phyloP scores from a whole-genome alignment of 495 filamentous ascomycete genomes.

The Penicillium diatomitis region DNA sequence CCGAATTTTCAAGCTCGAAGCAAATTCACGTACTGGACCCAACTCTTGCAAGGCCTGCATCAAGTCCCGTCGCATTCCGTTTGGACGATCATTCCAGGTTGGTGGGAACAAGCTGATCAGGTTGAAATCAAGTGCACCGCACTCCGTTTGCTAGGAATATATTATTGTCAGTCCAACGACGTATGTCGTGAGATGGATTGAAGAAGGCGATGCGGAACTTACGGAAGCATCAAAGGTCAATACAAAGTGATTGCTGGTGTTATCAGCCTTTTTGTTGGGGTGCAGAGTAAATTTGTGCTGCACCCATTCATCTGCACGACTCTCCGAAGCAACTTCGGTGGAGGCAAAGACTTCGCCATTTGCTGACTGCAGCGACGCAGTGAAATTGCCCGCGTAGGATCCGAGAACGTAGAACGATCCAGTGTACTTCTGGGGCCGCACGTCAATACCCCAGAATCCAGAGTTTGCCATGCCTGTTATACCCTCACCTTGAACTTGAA shows the following conservation, averaged over 20 bases:
- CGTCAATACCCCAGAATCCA: constrained; percentile 57
- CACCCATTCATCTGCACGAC: constrained; percentile 17
- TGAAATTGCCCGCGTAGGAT: constrained; percentile 22
- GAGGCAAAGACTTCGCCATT: constrained; percentile 24
- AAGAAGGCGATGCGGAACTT: neutral
- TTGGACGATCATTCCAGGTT: constrained; percentile 47
- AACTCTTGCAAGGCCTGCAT: constrained; percentile 48
- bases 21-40: constrained; percentile 8
- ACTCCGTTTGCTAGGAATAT: constrained; percentile 21
- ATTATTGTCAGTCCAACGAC: neutral
- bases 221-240: constrained; percentile 48
- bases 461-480: constrained; percentile 47
- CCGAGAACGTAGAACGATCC: constrained; percentile 52
- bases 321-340: constrained; percentile 17
- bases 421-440: constrained; percentile 41
- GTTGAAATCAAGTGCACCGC: constrained; percentile 50
- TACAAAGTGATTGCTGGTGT: constrained; percentile 55
- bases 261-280: constrained; percentile 35
- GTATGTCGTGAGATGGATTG: too few relatives aligned
- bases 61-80: constrained; percentile 53
- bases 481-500: constrained; percentile 43
- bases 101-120: constrained; percentile 61
- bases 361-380: constrained; percentile 19
- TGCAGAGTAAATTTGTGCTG: constrained; percentile 28
- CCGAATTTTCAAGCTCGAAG: too few relatives aligned